Evolutionary conservation across 148 eudicot genomes (phyloP).

Genomic region (Chenopodium quinoa): DNA sequence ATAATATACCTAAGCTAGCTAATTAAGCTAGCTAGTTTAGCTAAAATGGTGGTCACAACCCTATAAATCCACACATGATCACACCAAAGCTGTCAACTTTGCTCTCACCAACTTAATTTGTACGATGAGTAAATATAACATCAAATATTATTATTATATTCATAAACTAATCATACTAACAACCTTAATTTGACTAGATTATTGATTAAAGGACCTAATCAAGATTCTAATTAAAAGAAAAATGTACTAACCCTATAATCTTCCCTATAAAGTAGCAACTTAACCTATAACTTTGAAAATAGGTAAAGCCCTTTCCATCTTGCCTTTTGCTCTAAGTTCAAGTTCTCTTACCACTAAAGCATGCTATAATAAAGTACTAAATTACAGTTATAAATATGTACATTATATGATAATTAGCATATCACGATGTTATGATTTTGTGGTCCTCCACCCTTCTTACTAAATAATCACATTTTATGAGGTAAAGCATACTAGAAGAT

Average conservation of each 20-base stretch:
- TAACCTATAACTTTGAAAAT: constrained; percentile 24
- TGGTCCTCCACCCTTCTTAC: constrained; percentile 24
- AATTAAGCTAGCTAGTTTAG: background rate
- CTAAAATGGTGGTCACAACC: constrained; percentile 15
- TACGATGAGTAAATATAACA: background rate
- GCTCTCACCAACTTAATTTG: constrained; percentile 11
- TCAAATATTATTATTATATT: background rate
- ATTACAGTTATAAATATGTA: constrained; percentile 29
- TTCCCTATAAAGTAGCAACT: constrained; percentile 29
- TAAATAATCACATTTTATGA: background rate
- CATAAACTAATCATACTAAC: background rate
- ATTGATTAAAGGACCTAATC: background rate
- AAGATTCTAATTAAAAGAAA: background rate
- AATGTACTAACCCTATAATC: background rate
- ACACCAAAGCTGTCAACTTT: constrained; percentile 15
- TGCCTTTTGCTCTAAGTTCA: constrained; percentile 35
- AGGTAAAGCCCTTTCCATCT: constrained; percentile 14
- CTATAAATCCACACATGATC: constrained; percentile 16
- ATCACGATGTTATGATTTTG: constrained; percentile 38
- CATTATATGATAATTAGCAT: constrained; percentile 37
- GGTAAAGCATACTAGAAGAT: constrained; percentile 11
- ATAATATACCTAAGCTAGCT: background rate
- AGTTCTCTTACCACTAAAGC: constrained; percentile 32
- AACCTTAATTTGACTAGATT: constrained; percentile 26
- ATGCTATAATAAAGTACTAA: constrained; percentile 23